Conservation (phyloP, 352 stramenopile genomes). For the Phytophthora vignae region DNA sequence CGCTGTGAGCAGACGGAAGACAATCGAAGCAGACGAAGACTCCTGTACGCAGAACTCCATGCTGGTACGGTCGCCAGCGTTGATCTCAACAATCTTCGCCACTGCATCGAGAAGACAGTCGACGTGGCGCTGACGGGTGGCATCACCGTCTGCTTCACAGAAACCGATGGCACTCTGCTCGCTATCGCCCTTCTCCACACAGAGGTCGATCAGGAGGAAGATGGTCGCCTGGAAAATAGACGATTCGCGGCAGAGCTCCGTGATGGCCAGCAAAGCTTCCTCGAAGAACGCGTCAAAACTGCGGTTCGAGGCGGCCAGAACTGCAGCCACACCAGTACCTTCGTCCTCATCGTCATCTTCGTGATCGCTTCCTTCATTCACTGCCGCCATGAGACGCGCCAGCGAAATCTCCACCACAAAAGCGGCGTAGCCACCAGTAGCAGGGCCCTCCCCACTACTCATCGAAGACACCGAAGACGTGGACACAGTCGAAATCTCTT, state of each 20-base stretch:
- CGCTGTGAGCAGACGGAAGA: conserved; percentile 71
- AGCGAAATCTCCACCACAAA: conserved; percentile 84
- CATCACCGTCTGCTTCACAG: conserved; percentile 40
- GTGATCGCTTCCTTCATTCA: conserved; percentile 43
- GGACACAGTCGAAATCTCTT: conserved; percentile 77
- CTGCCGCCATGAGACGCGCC: conserved; percentile 69
- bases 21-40: conserved; percentile 52
- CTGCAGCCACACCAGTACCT: conserved; percentile 32
- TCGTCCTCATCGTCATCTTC: conserved; percentile 45
- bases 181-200: conserved; percentile 40
- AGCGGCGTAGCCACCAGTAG: conserved; percentile 64
- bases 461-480: conserved; percentile 16
- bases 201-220: conserved; percentile 75
- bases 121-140: conserved; percentile 46
- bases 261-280: conserved; percentile 76
- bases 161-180: conserved; percentile 39
- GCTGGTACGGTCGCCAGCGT: conserved; percentile 68
- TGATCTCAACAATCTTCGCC: conserved; percentile 84
- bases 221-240: conserved; percentile 86
- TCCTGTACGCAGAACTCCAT: conserved; percentile 84
- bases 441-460: conserved; percentile 25
- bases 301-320: conserved; percentile 62
- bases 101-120: conserved; percentile 71
- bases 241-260: conserved; percentile 72
- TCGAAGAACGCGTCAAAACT: conserved; percentile 72